These are phyloP conservation scores for Didymella pinodella DNA, from an alignment of 2,329 filamentous ascomycete species.

Conservation along the genomic window DNA sequence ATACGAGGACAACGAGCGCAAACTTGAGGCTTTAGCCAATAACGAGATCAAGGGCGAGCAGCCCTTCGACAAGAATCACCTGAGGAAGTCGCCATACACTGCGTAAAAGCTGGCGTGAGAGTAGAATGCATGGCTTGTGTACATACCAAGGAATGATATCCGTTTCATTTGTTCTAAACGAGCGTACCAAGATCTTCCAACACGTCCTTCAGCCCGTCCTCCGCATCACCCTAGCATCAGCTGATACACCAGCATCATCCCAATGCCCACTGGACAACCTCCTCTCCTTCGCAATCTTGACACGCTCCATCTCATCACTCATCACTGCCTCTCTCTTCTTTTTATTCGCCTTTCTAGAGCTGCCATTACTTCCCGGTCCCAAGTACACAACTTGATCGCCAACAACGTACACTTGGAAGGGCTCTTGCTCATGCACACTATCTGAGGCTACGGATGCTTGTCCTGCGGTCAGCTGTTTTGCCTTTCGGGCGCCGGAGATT, in stretches of 20 bases:
- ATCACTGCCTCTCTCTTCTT: background rate
- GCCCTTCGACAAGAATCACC: slow-evolving; percentile 36
- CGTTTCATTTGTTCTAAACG: slow-evolving; percentile 24
- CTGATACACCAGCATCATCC: background rate
- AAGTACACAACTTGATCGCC: background rate
- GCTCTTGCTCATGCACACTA: background rate
- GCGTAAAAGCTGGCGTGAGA: slow-evolving; percentile 11
- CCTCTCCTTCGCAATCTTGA: background rate
- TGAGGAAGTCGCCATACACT: slow-evolving; percentile 33
- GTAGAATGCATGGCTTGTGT: slow-evolving; percentile 22
- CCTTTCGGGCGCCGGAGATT: background rate
- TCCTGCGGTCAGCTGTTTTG: background rate
- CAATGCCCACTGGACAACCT: background rate
- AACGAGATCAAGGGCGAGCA: slow-evolving; percentile 46
- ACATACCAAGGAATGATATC: slow-evolving; percentile 38
- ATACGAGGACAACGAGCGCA: slow-evolving; percentile 64
- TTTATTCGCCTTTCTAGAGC: background rate
- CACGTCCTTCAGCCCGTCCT: background rate
- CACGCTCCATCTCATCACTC: background rate
- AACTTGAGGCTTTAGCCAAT: slow-evolving; percentile 54
- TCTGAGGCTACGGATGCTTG: background rate
- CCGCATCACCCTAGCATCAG: background rate
- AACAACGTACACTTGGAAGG: slow-evolving; percentile 3
- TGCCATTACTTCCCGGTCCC: background rate
- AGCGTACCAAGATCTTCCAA: background rate